phyloP scores from a whole-genome alignment of 2,329 filamentous ascomycete genomes.

The Ophiosphaerella narmari region DNA sequence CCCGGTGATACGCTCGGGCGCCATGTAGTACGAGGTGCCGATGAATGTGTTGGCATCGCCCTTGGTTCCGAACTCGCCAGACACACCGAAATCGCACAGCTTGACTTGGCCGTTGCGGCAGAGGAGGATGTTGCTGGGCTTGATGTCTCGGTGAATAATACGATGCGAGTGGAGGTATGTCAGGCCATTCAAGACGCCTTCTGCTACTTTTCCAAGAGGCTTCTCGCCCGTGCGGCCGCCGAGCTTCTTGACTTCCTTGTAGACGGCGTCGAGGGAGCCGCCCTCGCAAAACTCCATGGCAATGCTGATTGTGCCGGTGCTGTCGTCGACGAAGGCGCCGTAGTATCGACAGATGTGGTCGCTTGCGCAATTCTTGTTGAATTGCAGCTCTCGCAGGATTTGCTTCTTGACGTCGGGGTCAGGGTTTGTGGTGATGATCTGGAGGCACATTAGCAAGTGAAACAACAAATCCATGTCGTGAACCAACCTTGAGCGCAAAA shows the following conservation, averaged over 20 bases:
- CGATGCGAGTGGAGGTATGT: constrained; percentile 95
- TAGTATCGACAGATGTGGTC: constrained; percentile 98
- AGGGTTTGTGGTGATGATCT: constrained; percentile 96
- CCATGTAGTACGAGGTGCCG: constrained; percentile 99
- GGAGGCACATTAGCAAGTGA: constrained; percentile 11
- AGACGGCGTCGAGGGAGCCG: constrained; percentile 93
- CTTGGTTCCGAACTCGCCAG: constrained; percentile 96
- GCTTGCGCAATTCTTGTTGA: constrained; percentile 97
- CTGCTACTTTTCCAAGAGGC: constrained; percentile 93
- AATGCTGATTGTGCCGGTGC: constrained; percentile 96
- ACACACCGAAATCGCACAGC: constrained; percentile 97
- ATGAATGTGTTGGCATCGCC: constrained; percentile 99
- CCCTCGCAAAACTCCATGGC: constrained; percentile 99
- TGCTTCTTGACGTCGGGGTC: constrained; percentile 98
- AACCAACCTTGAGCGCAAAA: constrained; percentile 86
- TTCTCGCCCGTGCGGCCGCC: constrained; percentile 96
- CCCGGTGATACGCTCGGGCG: constrained; percentile 94
- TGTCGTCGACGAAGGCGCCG: constrained; percentile 92
- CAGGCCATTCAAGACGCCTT: constrained; percentile 89
- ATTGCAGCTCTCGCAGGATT: constrained; percentile 92
- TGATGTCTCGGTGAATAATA: constrained; percentile 99
- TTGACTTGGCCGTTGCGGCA: constrained; percentile 90
- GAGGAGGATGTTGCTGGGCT: constrained; percentile 94
- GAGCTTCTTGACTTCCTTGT: constrained; percentile 94
- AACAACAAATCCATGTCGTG: neutral